Base-by-base conservation (phyloP, 129 eudicot species). In the Heracleum sosnowskyi region DNA sequence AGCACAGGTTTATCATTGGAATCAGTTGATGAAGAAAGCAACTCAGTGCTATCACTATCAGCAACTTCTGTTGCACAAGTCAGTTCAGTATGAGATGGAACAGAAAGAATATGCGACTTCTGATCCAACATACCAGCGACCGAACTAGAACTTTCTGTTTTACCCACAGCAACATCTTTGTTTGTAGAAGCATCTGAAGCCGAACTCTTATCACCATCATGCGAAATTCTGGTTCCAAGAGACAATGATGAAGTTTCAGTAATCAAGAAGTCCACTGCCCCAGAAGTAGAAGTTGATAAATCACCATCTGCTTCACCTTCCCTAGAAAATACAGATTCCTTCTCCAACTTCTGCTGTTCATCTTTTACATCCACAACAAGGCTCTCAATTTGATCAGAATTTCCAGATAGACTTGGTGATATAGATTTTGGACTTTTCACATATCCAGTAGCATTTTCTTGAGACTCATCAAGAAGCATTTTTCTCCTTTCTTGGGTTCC, bases 41-140 rank as follows among this genome's bases (percentile, higher is more conserved):
- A 77, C 44, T 72, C 89, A 3, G 84, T 82, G 53, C 81, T 66
- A 15, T 55, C 73, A 51, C 62, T 20, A 33, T 77, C 87, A 37
- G 13, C 26, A 76, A 42, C 84, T 46, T 83, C 97, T 31, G 63
- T 80, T 78, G 84, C 96, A 81, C 41, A 42, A 36, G 79, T 18
- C 24, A 77, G 74, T 55, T 86, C 91, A 5, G 76, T 60, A 69
- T 69, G 81, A 46, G 86, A 71, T 68, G 82, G 62, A 70, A 80
- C 77, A 44, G 85, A 75, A 68, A 86, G 87, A 82, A 84, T 45
- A 31, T 49, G 75, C 15, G 80, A 76, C 57, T 81, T 87, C 42
- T 83, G 81, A 16, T 81, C 82, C 69, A 75, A 60, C 26, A 77
- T 18, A 53, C 29, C 68, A 46, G 82, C 76, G 37, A 80, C 86